phyloP scores from a whole-genome alignment of 345 rosid species.

The Murraya paniculata region DNA sequence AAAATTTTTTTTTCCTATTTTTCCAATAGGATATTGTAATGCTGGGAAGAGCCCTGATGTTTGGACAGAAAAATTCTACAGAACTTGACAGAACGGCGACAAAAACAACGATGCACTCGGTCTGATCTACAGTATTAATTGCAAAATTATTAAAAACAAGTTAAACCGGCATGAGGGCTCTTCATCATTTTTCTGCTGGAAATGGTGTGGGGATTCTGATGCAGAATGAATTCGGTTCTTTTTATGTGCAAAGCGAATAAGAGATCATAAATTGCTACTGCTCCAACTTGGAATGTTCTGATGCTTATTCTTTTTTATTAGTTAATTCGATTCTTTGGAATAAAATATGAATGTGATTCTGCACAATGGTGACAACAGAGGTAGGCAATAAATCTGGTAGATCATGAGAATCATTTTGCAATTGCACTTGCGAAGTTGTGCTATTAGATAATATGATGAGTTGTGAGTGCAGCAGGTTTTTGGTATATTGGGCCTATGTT shows the following conservation, averaged over 20 bases:
- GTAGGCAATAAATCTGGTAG: neutral
- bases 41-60: neutral
- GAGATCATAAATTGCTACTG: neutral
- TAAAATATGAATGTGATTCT: constrained; percentile 9
- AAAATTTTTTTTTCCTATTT: neutral
- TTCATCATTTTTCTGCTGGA: neutral
- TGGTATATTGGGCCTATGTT: neutral
- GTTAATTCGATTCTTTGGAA: constrained; percentile 11
- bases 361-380: neutral
- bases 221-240: no score
- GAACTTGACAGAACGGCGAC: no score
- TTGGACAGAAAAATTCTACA: no score
- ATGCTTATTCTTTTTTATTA: neutral
- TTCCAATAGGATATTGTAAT: neutral
- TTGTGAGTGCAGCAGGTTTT: no score
- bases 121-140: no score
- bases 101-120: no score
- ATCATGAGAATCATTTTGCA: neutral
- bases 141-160: no score
- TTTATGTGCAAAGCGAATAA: neutral
- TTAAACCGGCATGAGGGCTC: neutral
- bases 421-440: neutral
- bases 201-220: no score
- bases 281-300: neutral
- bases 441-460: no score